Percentiles rank a stretch among this genome's conserved stretches.
These are phyloP conservation scores for Penicillium subrubescens DNA, from an alignment of 495 filamentous ascomycete genomes.

Conservation along the genomic window DNA sequence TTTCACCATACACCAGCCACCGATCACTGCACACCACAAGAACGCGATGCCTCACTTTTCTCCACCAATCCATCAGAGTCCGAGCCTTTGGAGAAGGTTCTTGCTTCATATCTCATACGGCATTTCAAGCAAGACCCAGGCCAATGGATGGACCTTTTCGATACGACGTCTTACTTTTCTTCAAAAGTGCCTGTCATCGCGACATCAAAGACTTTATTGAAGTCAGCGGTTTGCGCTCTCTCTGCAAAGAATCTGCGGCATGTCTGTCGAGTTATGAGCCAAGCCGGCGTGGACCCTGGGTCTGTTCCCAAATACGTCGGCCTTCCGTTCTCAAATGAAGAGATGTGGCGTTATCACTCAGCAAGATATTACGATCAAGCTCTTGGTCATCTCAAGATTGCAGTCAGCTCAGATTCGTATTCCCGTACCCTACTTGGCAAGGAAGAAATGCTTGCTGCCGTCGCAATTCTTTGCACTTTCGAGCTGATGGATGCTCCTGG, in stretches of 20 bases:
- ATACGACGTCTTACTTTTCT: background rate
- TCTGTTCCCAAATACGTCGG: background rate
- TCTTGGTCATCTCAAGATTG: slow-evolving; percentile 18
- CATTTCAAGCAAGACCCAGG: background rate
- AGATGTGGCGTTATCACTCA: slow-evolving; percentile 26
- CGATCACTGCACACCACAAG: background rate
- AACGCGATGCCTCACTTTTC: background rate
- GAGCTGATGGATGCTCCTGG: background rate
- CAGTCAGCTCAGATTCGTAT: slow-evolving; percentile 13
- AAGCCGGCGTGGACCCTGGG: background rate
- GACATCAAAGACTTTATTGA: background rate
- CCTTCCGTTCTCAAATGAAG: slow-evolving; percentile 11
- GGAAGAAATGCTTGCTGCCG: background rate
- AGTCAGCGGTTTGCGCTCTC: background rate
- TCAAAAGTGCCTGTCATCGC: background rate
- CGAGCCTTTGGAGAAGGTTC: background rate
- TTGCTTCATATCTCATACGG: background rate
- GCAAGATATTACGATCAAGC: slow-evolving; percentile 26
- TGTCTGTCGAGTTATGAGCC: background rate
- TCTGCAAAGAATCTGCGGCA: background rate
- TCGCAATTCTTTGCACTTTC: background rate
- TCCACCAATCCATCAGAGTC: background rate
- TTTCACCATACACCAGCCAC: background rate
- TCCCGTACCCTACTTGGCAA: background rate
- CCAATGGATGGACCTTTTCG: background rate